Base-by-base conservation (phyloP, 257 asterid species). In the Solanum dulcamara region DNA sequence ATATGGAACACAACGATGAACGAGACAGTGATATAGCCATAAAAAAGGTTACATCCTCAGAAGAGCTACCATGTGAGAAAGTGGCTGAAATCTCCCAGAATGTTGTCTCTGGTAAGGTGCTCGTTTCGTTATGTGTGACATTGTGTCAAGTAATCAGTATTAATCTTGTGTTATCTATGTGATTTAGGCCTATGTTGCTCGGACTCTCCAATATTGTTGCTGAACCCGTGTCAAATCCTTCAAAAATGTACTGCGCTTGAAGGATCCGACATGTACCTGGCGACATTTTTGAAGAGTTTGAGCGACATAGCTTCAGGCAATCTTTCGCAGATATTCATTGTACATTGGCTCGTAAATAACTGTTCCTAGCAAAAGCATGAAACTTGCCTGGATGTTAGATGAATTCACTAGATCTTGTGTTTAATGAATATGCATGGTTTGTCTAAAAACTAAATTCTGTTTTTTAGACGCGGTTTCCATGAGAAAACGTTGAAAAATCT, bases 101-200 rank as follows among this genome's bases (percentile, higher is more conserved):
- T 88, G 85, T 80, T 81, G 42, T 67, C 60, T 42, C 50, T 72
- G 94, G 97, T 94, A 90, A 86, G 89, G 81, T 70, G 1, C 83
- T 77, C 4, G 10, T 46, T 46, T 77, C 17, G 6, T 3, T 14
- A 46, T 77, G 26, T 28, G 46, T 46, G 42, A 7, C 60, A 17
- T 77, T 30, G 26, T 46, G 17, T 28, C 8, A 77, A 28, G 62
- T 28, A 44, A 7, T 75, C 24, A 44, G 4, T 14, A 75, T 46
- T 20, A 75, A 75, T 42, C 2, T 44, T 75, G 38, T 15, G 3
- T 75, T 44, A 4, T 26, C 24, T 74, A 48, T 0, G 33, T 26
- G 5, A 2, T 42, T 75, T 44, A 24, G 14, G 38, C 37, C 15
- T n/a, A n/a, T 59, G 66, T 59, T 59, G 15, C 66, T 59, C 66